Evolutionary conservation across 108 stramenopile species (phyloP).

Genomic region (Skeletonema tropicum): DNA sequence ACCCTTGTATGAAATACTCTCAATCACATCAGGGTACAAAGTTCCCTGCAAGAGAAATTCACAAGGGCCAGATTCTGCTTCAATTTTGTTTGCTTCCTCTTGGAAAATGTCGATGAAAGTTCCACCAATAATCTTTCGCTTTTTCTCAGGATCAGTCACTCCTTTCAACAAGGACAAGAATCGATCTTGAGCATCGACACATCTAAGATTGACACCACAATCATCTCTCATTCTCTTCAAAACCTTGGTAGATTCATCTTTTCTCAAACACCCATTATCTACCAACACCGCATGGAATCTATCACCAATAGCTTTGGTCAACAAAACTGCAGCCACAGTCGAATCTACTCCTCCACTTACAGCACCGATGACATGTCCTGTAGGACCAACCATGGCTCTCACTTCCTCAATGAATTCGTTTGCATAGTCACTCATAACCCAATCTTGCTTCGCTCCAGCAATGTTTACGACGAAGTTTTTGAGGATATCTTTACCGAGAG

Average conservation of each 20-base stretch:
- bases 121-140: slow-evolving; percentile 97
- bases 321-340: slow-evolving; percentile 96
- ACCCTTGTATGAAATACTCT: slow-evolving; percentile 98
- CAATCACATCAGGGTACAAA: slow-evolving; percentile 99
- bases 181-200: slow-evolving; percentile 93
- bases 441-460: slow-evolving; percentile 88
- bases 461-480: slow-evolving; percentile 91
- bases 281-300: slow-evolving; percentile 98
- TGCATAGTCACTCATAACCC: slow-evolving; percentile 97
- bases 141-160: slow-evolving; percentile 95
- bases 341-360: slow-evolving; percentile 99
- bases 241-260: slow-evolving; percentile 92
- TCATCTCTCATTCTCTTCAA: slow-evolving; percentile 88
- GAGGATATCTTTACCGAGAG: slow-evolving; percentile 82
- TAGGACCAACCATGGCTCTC: slow-evolving; percentile 82
- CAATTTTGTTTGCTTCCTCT: slow-evolving; percentile 92
- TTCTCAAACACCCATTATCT: slow-evolving; percentile 97
- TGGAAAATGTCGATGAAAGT: slow-evolving; percentile 98
- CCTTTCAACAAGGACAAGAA: slow-evolving; percentile 89
- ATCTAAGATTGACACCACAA: slow-evolving; percentile 92
- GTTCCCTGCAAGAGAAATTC: slow-evolving; percentile 95
- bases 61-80: slow-evolving; percentile 68
- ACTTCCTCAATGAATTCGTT: slow-evolving; percentile 93
- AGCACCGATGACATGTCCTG: slow-evolving; percentile 96
- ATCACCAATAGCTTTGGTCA: slow-evolving; percentile 96